Base-by-base conservation (phyloP, 2,329 filamentous ascomycete species). In the Diaporthe australafricana region DNA sequence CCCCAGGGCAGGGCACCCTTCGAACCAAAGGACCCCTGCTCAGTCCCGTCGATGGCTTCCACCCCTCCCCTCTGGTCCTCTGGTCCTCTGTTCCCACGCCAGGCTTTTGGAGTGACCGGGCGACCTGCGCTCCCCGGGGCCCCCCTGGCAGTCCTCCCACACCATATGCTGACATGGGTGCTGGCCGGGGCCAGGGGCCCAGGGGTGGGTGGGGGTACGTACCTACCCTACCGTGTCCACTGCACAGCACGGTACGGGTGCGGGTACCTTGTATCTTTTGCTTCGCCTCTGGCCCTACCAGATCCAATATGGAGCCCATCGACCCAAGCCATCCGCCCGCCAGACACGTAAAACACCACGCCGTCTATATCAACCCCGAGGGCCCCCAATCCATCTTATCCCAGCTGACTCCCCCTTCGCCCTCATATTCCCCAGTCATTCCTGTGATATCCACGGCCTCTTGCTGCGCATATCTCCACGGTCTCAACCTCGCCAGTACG, bases 271-370 rank as follows among this genome's bases (percentile, higher is more conserved):
- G 57, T 63, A 63, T 63, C 42, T 48, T 63, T 63, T 68, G 66
- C 66, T 68, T 68, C 66, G 66, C 66, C 66, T 68, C 53, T 68
- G 55, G 66, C 66, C 66, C 66, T 68, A 68, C 66, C 66, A 68
- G 66, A 68, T 68, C 66, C 66, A 68, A 68, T 68, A 71, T 71
- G 70, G 62, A 38, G 48, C 55, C 62, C 52, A 69, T 69, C 70
- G 45, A 72, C 70, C 66, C 47, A 72, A 70, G 70, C 70, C 66
- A 38, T 56, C 66, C 42, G 47, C 47, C 63, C 35, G 32, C 70
- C 67, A 65, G 66, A 70, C 70, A 70, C 48, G 62, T 50, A 72
- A 72, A 72, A 72, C 70, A 72, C 70, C 70, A 70, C 70, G 66
- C 56, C 55, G 57, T 70, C 66, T 72, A 72, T 72, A 72, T 70